Evolutionary conservation across 352 stramenopile genomes (phyloP), one percentile per base, ranked within the genome.

Genomic region (Phytophthora sansomeana): DNA sequence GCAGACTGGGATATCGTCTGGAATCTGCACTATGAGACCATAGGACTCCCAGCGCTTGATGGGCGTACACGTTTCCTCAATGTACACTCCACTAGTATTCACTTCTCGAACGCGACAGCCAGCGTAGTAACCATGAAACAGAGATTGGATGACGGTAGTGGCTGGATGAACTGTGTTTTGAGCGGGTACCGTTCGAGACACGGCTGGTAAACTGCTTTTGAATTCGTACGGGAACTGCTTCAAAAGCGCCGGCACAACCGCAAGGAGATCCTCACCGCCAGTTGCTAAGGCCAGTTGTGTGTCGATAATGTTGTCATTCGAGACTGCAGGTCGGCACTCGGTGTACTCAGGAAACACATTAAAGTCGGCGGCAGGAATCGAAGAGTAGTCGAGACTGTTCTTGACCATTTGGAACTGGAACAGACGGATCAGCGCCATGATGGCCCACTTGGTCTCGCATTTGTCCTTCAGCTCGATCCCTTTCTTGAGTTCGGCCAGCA

Each of bases 1-100:
- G 35, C 67, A 75, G 13, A 67, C 36, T 21, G 57, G 56, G 9
- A 75, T 69, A 58, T 75, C 61, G 36, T 72, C 61, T 1, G 68
- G 68, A 1, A 50, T 56, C 43, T 72, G 67, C n/a, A 75, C 19
- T 62, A 75, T 75, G 24, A 75, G 30, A 0, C 67, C 67, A 29
- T 75, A 68, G 28, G 33, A 21, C n/a, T 36, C 41, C 59, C 59
- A 68, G 28, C 39, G 50, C n/a, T 19, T 47, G 11, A 50, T 39
- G 14, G 36, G 2, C 4, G 7, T 30, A 14, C 59, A 67, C 0
- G 32, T 42, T 5, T 52, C 43, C 3, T 68, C 52, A 14, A 63
- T 55, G 43, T 61, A 67, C 24, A 67, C 50, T 1, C 60, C 60
- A 1, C 43, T 57, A 14, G 50, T 50, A 36, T 69, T 69, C 9